Evolutionary conservation across 179 eudicot species (phyloP).

Genomic region (Heliamphora pulchella): DNA sequence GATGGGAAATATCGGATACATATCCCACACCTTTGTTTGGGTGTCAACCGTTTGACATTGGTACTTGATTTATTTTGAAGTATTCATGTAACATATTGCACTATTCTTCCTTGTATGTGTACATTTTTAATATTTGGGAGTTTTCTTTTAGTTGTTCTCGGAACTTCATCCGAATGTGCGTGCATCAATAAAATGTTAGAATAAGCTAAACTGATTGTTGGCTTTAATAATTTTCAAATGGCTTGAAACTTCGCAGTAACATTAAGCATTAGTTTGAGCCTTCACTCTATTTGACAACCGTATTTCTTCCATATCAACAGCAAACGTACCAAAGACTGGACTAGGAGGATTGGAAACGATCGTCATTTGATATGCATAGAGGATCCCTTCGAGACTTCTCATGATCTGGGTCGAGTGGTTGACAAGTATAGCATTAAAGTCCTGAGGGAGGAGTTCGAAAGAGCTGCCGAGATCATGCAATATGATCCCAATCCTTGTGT

Average conservation of each 20-base stretch:
- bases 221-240: background rate
- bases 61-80: too few relatives aligned
- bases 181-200: background rate
- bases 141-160: background rate
- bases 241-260: background rate
- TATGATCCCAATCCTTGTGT: slow-evolving; percentile 64
- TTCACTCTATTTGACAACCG: background rate
- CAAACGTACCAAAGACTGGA: slow-evolving; percentile 90
- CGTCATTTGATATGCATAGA: slow-evolving; percentile 97
- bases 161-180: background rate
- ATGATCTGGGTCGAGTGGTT: slow-evolving; percentile 93
- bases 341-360: slow-evolving; percentile 85
- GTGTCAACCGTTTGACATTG: too few relatives aligned
- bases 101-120: background rate
- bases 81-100: background rate
- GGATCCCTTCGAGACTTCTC: slow-evolving; percentile 82
- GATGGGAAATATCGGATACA: too few relatives aligned
- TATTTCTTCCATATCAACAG: slow-evolving; percentile 26
- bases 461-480: slow-evolving; percentile 89
- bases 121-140: background rate
- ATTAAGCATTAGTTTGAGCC: background rate
- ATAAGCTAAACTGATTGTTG: background rate
- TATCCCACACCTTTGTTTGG: too few relatives aligned
- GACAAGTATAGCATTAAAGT: slow-evolving; percentile 83
- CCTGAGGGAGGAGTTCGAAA: slow-evolving; percentile 87